Evolutionary conservation across 768 basidiomycete genomes (phyloP), one percentile per base, ranked within the genome.

Genomic region (Tricholoma saponaceum): DNA sequence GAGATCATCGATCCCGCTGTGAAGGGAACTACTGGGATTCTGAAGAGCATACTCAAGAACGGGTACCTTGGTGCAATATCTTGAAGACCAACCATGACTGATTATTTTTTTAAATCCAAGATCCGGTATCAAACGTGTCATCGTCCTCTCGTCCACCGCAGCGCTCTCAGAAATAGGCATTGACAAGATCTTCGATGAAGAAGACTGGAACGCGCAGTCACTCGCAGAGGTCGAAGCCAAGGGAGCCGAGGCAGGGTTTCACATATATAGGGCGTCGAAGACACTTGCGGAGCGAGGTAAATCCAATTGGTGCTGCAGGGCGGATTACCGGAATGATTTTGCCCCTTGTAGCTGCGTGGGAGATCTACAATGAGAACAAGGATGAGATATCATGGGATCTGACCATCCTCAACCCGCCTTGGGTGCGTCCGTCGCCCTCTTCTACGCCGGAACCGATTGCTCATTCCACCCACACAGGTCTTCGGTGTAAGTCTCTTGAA

Each of bases 1-100:
- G 84, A 87, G 56, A 62, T 87, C 37, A 84, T 89, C 62, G 69
- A 69, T 14, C 90, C 90, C 4, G 90, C 90, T 28, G 79, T 91
- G 3, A 70, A 81, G 4, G 89, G 90, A 2, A 91, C 89, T 0
- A 62, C 79, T 0, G 78, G 82, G 3, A 73, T 91, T 8, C 72
- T 92, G 22, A 70, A 81, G 57, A 82, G 82, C 39, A 41, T 41
- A 41, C 39, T 41, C 39, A 43, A 43, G 39, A 41, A 41, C 18
- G 39, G 39, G 39, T 41, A 41, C 39, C 39, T 18, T n/a, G 18
- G 39, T 41, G 39, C 39, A 41, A 41, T n/a, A 41, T 41, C 39
- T 41, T 41, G 39, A 41, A 41, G n/a, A 41, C 39, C 39, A 41
- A 41, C 39, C 39, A 4, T 41, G 39, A 41, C 39, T 41, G 39